phyloP scores from a whole-genome alignment of 2,329 filamentous ascomycete species.

The Monosporascus sp. region DNA sequence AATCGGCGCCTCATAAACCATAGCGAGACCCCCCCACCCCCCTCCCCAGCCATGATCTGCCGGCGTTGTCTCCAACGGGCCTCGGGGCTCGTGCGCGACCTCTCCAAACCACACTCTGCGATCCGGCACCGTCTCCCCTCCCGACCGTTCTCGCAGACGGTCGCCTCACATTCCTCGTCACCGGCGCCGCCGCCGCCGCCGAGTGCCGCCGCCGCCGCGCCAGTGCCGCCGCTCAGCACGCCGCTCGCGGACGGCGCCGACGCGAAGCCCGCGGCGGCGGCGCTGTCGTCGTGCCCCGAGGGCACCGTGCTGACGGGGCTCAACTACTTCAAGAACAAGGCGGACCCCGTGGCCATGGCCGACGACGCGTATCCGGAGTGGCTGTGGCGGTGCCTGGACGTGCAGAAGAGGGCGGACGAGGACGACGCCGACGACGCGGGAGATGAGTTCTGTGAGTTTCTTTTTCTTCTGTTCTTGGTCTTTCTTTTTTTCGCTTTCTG shows the following conservation, averaged over 20 bases:
- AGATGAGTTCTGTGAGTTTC: conserved; percentile 72
- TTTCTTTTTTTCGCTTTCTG: background rate
- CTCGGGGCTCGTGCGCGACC: conserved; percentile 24
- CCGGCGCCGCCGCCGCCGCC: conserved; percentile 30
- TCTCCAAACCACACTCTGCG: conserved; percentile 10
- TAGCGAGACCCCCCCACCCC: too few relatives aligned
- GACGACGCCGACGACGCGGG: conserved; percentile 52
- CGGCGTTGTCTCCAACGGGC: conserved; percentile 45
- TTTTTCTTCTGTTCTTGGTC: background rate
- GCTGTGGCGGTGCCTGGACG: conserved; percentile 70
- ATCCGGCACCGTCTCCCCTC: conserved; percentile 12
- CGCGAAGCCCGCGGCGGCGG: conserved; percentile 7
- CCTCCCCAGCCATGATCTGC: conserved; percentile 32
- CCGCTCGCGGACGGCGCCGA: conserved; percentile 18
- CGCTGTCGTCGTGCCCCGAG: conserved; percentile 51
- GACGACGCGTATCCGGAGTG: conserved; percentile 76
- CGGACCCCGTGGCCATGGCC: conserved; percentile 67
- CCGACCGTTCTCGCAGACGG: conserved; percentile 36
- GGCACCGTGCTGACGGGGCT: conserved; percentile 69
- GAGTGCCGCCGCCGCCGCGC: conserved; percentile 4
- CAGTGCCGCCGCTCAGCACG: conserved; percentile 20
- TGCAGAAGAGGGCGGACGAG: conserved; percentile 47
- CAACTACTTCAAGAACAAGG: conserved; percentile 69
- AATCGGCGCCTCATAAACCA: background rate
- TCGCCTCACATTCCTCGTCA: conserved; percentile 26